Conservation (phyloP, 139 green algal species). For the Pleodorina starrii region DNA sequence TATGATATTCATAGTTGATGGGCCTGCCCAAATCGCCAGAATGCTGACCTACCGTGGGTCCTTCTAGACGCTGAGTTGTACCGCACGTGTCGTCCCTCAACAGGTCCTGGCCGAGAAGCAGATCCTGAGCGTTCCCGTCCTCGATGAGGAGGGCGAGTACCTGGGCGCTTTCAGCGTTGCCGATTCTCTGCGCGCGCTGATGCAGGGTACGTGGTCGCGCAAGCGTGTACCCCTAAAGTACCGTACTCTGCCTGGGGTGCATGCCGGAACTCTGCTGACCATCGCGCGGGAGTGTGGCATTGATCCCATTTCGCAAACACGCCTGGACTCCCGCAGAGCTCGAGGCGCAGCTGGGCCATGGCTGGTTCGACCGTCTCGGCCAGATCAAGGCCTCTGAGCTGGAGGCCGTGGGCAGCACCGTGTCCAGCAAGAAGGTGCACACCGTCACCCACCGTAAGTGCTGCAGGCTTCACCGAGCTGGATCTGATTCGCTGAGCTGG, state of each 20-base stretch:
- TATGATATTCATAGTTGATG: no score
- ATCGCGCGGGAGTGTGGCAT: no score
- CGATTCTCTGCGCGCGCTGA: slow-evolving; percentile 37
- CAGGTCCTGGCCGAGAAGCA: slow-evolving; percentile 41
- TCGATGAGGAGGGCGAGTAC: slow-evolving; percentile 55
- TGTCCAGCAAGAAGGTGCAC: slow-evolving; percentile 41
- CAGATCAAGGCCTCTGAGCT: slow-evolving; percentile 32
- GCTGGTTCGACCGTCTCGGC: slow-evolving; percentile 39
- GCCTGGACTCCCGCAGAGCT: slow-evolving; percentile 42
- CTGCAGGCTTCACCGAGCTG: no score
- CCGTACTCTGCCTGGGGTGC: no score
- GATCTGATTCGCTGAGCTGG: no score
- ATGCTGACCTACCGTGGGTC: no score
- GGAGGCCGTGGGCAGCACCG: slow-evolving; percentile 16
- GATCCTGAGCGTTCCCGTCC: slow-evolving; percentile 55
- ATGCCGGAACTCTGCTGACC: no score
- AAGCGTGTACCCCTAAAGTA: no score
- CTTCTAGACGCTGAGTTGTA: no score
- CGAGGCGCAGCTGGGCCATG: slow-evolving; percentile 35
- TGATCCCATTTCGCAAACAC: no score
- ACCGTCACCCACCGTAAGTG: slow-evolving; percentile 47
- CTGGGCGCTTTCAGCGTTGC: slow-evolving; percentile 54
- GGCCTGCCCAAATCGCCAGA: no score
- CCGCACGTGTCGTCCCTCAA: no score
- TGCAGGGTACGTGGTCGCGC: slow-evolving; percentile 23